Percentiles rank a stretch among this genome's conserved stretches.
Conservation (phyloP, 139 green algal genomes). For the Auxenochlorella pyrenoidosa region DNA sequence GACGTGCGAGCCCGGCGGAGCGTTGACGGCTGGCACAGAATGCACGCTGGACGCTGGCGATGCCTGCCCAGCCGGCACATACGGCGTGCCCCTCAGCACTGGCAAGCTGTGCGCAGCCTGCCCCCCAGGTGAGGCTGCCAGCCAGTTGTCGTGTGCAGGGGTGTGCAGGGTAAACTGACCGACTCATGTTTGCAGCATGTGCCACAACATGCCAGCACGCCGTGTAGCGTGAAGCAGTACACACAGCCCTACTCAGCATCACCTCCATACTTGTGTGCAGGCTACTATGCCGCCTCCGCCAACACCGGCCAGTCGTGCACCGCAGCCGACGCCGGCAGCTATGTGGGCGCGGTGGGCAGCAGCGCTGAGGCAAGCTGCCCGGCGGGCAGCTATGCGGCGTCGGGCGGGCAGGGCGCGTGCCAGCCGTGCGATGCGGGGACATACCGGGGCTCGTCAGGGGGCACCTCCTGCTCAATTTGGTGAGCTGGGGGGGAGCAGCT, state of each 20-base stretch:
- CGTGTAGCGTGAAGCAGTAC: no score
- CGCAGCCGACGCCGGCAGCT: constrained; percentile 15
- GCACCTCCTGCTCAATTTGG: neutral
- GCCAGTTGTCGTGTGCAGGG: no score
- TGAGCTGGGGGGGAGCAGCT: neutral
- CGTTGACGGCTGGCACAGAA: neutral
- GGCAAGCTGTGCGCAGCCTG: constrained; percentile 16
- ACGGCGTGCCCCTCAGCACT: neutral
- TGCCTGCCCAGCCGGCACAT: constrained; percentile 1
- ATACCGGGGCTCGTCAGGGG: neutral
- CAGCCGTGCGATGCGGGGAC: constrained; percentile 6
- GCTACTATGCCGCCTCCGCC: neutral
- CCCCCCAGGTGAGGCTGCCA: neutral
- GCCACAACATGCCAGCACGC: no score
- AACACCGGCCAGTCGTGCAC: neutral
- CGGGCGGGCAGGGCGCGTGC: neutral
- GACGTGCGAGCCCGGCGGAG: neutral
- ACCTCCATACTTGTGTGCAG: neutral
- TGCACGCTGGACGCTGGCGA: neutral
- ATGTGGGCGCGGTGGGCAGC: neutral
- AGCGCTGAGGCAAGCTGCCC: neutral
- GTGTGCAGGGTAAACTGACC: no score
- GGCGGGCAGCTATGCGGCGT: neutral
- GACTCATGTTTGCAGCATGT: no score
- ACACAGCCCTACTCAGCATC: no score